These are phyloP conservation scores for Vaccinium corymbosum DNA, from an alignment of 148 eudicot genomes.

Conservation along the genomic window DNA sequence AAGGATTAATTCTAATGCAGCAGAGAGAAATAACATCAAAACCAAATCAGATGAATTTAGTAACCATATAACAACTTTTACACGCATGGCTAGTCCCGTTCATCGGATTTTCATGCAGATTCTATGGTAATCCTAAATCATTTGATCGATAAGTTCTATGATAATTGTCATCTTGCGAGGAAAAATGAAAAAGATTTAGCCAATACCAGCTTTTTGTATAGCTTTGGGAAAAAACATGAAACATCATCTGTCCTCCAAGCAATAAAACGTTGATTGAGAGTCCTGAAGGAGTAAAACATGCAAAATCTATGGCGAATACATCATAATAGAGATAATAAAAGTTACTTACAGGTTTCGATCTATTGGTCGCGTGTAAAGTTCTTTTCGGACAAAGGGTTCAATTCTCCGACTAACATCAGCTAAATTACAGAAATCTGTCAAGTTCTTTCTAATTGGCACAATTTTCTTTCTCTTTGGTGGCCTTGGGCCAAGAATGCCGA, in stretches of 20 bases:
- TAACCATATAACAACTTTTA: not conserved
- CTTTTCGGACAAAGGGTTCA: constrained; percentile 44
- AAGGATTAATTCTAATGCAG: not conserved
- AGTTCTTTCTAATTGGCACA: constrained; percentile 35
- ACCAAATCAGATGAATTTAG: not conserved
- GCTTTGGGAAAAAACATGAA: not conserved
- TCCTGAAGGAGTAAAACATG: not conserved
- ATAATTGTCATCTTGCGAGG: not conserved
- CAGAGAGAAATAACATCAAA: not conserved
- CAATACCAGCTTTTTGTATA: not conserved
- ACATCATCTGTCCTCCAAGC: not conserved
- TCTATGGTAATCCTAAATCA: not conserved
- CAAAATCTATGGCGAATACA: constrained; percentile 14
- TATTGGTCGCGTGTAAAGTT: constrained; percentile 27
- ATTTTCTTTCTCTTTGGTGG: constrained; percentile 57
- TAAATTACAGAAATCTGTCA: constrained; percentile 35
- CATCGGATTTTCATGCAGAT: not conserved
- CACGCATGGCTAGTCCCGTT: not conserved
- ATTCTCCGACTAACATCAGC: constrained; percentile 49
- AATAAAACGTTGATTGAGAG: not conserved
- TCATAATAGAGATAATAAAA: not conserved
- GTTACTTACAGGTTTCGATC: constrained; percentile 21
- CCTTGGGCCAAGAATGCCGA: constrained; percentile 52
- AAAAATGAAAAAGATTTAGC: not conserved
- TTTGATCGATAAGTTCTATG: not conserved